Base-by-base conservation (phyloP, 441 rosid species). In the Melastoma candidum region DNA sequence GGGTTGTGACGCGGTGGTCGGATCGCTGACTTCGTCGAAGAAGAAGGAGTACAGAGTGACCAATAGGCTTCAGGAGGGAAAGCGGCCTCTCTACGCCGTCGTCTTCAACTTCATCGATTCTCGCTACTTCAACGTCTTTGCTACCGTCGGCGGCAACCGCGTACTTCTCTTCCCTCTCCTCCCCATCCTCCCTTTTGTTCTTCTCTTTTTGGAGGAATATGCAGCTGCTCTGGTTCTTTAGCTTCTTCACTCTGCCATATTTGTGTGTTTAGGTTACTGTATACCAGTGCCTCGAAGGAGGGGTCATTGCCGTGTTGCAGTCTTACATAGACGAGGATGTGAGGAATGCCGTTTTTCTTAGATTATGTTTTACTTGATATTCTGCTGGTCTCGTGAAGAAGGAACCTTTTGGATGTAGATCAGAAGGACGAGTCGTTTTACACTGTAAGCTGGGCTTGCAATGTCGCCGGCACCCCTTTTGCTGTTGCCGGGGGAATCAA, bases 371-470 rank as follows among this genome's bases (percentile, higher is more conserved):
- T 12, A 44, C 17, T 47, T 6, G 45, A 2, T 10, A 12, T 53
- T 60, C 5, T 48, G 13, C 49, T 45, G 59, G 49, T 54, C 47
- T 27, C 14, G 27, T 10, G 56, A 52, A 39, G 29, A 11, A 43
- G 48, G 59, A 51, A 61, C 73, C 57, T 71, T 53, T 76, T 26
- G 56, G 56, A 54, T 46, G 67, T 83, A 75, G 80, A 73, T 74
- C 87, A 92, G 98, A 92, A 82, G 81, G 95, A 88, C 5, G 98
- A 92, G 77, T 84, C 95, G 1, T 92, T 92, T 73, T 82, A 88
- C 72, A 85, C 97, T 11, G 80, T 82, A 54, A 88, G 90, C 60
- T 92, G 97, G 98, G 98, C 92, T 0, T 82, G 86, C 66, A 79
- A 75, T 36, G 51, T 63, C 63, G 83, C 74, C 43, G 95, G 88